These are phyloP conservation scores for Alternaria metachromatica DNA, from an alignment of 2,329 filamentous ascomycete genomes.

Conservation along the genomic window DNA sequence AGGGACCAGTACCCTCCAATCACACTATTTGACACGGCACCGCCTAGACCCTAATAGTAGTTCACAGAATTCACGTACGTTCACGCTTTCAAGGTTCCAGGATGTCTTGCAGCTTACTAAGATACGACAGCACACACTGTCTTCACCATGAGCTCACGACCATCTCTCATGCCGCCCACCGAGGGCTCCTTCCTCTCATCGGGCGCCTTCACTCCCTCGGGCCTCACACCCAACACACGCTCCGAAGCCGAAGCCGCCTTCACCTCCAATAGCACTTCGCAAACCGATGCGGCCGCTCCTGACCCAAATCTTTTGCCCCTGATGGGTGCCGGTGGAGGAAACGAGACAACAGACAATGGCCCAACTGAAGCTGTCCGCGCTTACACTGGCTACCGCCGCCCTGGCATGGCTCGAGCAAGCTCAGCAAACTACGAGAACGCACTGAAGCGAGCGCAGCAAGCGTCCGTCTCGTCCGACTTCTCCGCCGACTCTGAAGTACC, in stretches of 20 bases:
- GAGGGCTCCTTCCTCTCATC: slow-evolving; percentile 25
- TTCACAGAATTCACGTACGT: neutral
- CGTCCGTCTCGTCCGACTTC: slow-evolving; percentile 33
- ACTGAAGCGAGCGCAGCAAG: slow-evolving; percentile 28
- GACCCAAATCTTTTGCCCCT: slow-evolving; percentile 24
- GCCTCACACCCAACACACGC: slow-evolving; percentile 45
- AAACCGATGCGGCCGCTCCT: slow-evolving; percentile 47
- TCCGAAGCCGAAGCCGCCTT: slow-evolving; percentile 46
- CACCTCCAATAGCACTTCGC: slow-evolving; percentile 34
- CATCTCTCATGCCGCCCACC: slow-evolving; percentile 27
- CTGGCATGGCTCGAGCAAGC: slow-evolving; percentile 31
- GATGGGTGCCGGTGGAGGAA: slow-evolving; percentile 7
- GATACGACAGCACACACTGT: neutral
- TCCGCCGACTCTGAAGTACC: slow-evolving; percentile 20
- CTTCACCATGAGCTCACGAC: slow-evolving; percentile 25
- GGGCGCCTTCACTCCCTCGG: slow-evolving; percentile 38
- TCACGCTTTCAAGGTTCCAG: neutral
- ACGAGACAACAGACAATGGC: slow-evolving; percentile 8
- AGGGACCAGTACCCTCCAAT: slow-evolving; percentile 1
- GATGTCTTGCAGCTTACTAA: neutral
- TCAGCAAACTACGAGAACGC: slow-evolving; percentile 44
- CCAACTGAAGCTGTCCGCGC: slow-evolving; percentile 36
- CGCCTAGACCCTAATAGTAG: neutral
- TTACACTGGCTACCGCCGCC: slow-evolving; percentile 30
- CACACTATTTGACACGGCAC: neutral